Conservation (phyloP, 2,329 filamentous ascomycete genomes). For the Pseudophaeomoniella oleicola region DNA sequence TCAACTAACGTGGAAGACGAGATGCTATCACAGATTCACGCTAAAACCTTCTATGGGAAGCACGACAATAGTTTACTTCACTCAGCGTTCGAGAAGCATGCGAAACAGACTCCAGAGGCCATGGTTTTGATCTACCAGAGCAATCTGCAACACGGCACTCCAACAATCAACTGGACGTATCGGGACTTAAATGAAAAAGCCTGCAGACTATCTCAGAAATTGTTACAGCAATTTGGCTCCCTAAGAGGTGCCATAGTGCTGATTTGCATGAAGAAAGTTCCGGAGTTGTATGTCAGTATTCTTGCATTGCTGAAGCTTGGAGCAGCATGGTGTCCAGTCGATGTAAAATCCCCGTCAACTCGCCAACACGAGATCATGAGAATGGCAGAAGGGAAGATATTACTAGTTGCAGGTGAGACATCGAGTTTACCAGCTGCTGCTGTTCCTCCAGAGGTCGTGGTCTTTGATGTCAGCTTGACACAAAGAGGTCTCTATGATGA, state of each 20-base stretch:
- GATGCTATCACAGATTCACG: too few relatives aligned
- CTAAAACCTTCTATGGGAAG: too few relatives aligned
- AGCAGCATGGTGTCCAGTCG: conserved; percentile 73
- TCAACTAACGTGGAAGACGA: too few relatives aligned
- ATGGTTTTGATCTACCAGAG: background rate
- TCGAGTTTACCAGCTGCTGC: background rate
- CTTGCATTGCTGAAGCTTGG: conserved; percentile 69
- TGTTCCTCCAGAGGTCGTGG: background rate
- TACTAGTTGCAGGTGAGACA: conserved; percentile 9
- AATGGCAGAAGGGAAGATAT: conserved; percentile 17
- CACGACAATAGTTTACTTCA: too few relatives aligned
- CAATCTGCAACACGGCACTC: background rate
- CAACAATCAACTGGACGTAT: background rate
- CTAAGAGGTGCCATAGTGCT: conserved; percentile 48
- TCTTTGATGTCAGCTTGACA: conserved; percentile 16
- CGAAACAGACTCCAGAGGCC: background rate
- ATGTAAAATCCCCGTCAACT: conserved; percentile 61
- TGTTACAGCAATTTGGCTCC: background rate
- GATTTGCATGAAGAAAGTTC: conserved; percentile 61
- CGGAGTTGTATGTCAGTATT: conserved; percentile 60
- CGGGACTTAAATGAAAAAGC: background rate
- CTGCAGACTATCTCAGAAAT: background rate
- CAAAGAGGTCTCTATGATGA: background rate
- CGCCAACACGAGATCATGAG: conserved; percentile 63
- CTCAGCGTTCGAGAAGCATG: background rate